Conservation (phyloP, 2,329 filamentous ascomycete species). For the Seiridium unicorne region DNA sequence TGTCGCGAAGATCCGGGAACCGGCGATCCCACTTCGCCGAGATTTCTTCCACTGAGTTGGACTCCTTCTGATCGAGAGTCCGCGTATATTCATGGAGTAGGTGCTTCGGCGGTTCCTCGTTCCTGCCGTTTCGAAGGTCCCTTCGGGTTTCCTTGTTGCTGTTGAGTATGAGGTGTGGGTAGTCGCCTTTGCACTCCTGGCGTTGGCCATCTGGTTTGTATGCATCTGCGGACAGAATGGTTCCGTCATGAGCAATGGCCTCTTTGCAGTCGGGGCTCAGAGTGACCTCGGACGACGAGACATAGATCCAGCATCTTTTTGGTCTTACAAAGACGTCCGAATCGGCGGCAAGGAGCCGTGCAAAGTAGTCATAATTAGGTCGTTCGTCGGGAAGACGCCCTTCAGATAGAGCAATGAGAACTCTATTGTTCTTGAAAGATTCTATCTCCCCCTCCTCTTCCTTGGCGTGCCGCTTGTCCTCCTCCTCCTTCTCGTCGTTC, state of each 20-base stretch:
- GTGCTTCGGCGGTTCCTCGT: constrained; percentile 35
- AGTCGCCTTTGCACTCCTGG: constrained; percentile 30
- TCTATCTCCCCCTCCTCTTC: constrained; percentile 39
- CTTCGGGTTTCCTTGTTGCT: constrained; percentile 46
- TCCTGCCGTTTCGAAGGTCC: constrained; percentile 45
- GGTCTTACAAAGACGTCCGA: constrained; percentile 52
- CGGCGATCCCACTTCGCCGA: constrained; percentile 55
- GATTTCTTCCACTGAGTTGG: constrained; percentile 53
- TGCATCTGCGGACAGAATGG: constrained; percentile 20
- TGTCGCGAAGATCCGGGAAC: constrained; percentile 55
- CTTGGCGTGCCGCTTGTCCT: constrained; percentile 35
- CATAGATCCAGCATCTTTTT: constrained; percentile 59
- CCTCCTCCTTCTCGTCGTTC: constrained; percentile 53
- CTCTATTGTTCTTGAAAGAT: constrained; percentile 64
- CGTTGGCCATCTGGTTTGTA: constrained; percentile 22
- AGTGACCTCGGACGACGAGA: constrained; percentile 50
- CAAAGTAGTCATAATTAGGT: constrained; percentile 63
- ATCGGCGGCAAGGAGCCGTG: constrained; percentile 53
- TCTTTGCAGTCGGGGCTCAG: constrained; percentile 37
- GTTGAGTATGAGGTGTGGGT: constrained; percentile 56
- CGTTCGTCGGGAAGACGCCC: constrained; percentile 55
- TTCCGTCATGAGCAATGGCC: constrained; percentile 8
- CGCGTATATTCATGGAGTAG: constrained; percentile 60
- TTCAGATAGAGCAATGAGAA: constrained; percentile 60
- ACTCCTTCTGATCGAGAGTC: constrained; percentile 52